Base-by-base conservation (phyloP, 2,329 filamentous ascomycete genomes). In the Ceratocystis alfenasii region DNA sequence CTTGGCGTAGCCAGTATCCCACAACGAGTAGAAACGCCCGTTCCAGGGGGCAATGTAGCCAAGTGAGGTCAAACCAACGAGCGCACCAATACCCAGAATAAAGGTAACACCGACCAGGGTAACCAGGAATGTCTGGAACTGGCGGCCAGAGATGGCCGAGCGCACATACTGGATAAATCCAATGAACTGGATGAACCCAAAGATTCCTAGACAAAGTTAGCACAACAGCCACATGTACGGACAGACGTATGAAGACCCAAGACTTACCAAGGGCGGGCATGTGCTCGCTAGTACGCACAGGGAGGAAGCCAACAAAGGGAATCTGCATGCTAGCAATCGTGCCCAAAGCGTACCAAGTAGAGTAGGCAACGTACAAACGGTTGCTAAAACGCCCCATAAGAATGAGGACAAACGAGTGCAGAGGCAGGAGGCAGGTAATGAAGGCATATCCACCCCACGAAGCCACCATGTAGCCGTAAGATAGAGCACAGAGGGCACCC, bases 391-490 rank as follows among this genome's bases (percentile, higher is more conserved):
- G 82, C 63, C 95, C 95, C 93, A 99, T 99, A 78, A 88, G 90
- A 73, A 99, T 87, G 70, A 99, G 82, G 60, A 96, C 90, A 72
- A 99, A 92, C 6, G 90, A 87, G 76, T 99, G 94, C 70, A 99
- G 84, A 46, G 94, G 94, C 68, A 99, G 86, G 77, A 99, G 79
- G 75, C 95, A 96, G 68, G 95, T 99, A 74, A 99, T 99, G 83
- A 99, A 99, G 73, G 96, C 94, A 76, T 99, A 99, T 74, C 94
- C 94, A 82, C 94, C 94, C 94, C 94, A 99, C 20, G 95, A 95
- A 62, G 93, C 94, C 70, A 99, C 94, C 94, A 99, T 99, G 85
- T 99, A 99, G 73, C 94, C 94, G 77, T 99, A 99, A 79, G 95
- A 97, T 65, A 99, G 82, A 55, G 94, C 94, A 71, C 92, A 94